A percentile compares a stretch with the other conserved stretches of the same genome.
These are phyloP conservation scores for Lactarius vividus DNA, from an alignment of 768 basidiomycete genomes.

Conservation along the genomic window DNA sequence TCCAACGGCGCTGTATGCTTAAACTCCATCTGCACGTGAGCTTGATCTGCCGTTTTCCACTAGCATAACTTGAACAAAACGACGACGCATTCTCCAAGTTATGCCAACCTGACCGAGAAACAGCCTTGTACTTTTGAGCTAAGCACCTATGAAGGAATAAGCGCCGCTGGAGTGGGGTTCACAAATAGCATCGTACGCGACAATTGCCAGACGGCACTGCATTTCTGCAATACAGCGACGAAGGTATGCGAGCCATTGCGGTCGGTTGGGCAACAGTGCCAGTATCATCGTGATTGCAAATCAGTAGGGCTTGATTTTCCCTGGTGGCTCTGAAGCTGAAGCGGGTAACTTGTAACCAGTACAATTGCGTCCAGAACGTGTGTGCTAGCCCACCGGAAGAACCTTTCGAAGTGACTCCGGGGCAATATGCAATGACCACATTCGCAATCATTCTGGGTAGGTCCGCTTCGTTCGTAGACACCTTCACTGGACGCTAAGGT, in stretches of 20 bases:
- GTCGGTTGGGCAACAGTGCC: slow-evolving; percentile 17
- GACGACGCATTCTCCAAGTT: slow-evolving; percentile 29
- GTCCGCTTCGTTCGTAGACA: neutral
- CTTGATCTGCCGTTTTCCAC: neutral
- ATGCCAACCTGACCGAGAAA: slow-evolving; percentile 40
- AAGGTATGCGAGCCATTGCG: slow-evolving; percentile 19
- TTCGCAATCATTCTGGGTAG: slow-evolving; percentile 26
- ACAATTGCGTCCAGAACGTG: slow-evolving; percentile 23
- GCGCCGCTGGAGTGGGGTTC: slow-evolving; percentile 11
- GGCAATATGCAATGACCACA: slow-evolving; percentile 28
- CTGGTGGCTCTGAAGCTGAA: neutral
- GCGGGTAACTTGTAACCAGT: slow-evolving; percentile 4
- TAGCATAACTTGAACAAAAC: slow-evolving; percentile 1
- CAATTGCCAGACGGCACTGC: slow-evolving; percentile 24
- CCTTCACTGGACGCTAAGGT: neutral
- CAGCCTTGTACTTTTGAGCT: slow-evolving; percentile 42
- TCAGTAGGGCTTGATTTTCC: slow-evolving; percentile 11
- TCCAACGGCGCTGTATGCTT: slow-evolving; percentile 23
- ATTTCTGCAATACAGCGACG: slow-evolving; percentile 24
- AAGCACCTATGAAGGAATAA: slow-evolving; percentile 35
- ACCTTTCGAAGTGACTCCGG: slow-evolving; percentile 25
- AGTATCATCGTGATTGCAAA: slow-evolving; percentile 26
- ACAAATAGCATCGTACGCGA: slow-evolving; percentile 25
- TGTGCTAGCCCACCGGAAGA: slow-evolving; percentile 28
- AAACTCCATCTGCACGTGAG: slow-evolving; percentile 26